Evolutionary conservation across 805 yeast species (phyloP).

Genomic region (Candida suzukii): DNA sequence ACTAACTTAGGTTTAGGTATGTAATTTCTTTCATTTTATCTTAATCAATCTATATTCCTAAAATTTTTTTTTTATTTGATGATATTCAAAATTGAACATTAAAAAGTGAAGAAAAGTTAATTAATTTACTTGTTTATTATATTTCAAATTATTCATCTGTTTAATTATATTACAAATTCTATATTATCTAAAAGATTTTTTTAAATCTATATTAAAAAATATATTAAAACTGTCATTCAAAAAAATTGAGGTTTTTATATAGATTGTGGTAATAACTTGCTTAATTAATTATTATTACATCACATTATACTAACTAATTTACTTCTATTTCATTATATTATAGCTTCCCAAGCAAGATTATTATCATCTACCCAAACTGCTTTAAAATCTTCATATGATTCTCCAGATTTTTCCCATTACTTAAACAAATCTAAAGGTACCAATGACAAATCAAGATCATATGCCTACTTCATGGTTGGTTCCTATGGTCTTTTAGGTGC

Average conservation of each 20-base stretch:
- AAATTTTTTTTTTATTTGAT: neutral
- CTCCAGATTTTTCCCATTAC: conserved; percentile 84
- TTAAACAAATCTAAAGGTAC: conserved; percentile 63
- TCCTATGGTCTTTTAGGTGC: conserved; percentile 85
- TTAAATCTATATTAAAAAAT: no score
- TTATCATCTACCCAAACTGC: conserved; percentile 43
- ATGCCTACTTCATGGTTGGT: conserved; percentile 96
- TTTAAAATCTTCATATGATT: conserved; percentile 73
- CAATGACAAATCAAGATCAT: conserved; percentile 70
- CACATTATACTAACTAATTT: neutral
- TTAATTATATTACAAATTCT: neutral
- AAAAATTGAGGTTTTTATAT: no score
- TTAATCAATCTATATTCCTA: no score
- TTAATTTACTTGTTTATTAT: neutral
- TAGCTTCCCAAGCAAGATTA: conserved; percentile 34
- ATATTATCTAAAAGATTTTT: neutral
- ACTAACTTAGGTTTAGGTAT: conserved; percentile 21
- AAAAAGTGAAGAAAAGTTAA: neutral
- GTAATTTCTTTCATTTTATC: conserved; percentile 2
- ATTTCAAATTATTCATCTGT: no score
- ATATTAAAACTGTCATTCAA: no score
- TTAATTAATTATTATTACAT: neutral
- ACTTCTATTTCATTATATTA: neutral
- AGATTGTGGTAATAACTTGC: neutral
- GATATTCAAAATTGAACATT: neutral